These are phyloP conservation scores for Puccinellia tenuiflora DNA, from an alignment of 176 grass and related monocot species.

Conservation along the genomic window DNA sequence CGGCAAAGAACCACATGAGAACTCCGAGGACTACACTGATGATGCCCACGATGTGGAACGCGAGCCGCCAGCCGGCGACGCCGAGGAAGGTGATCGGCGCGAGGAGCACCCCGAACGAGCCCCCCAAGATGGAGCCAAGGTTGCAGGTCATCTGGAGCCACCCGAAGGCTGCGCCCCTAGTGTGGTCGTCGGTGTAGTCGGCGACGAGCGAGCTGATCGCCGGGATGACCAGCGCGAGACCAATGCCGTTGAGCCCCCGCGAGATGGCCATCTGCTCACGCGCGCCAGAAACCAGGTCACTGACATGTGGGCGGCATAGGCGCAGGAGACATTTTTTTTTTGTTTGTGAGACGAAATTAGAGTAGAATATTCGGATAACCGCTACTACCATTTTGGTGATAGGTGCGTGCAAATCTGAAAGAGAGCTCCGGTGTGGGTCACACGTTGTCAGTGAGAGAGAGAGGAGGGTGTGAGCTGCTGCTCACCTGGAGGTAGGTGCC, in stretches of 20 bases:
- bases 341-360: background rate
- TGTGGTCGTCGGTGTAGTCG: slow-evolving; percentile 69
- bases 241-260: slow-evolving; percentile 67
- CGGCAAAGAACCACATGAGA: slow-evolving; percentile 50
- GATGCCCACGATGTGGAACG: slow-evolving; percentile 52
- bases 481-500: slow-evolving; percentile 57
- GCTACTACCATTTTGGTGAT: background rate
- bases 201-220: slow-evolving; percentile 73
- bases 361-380: slow-evolving; percentile 18
- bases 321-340: too few relatives aligned
- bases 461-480: background rate
- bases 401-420: background rate
- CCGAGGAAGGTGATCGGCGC: slow-evolving; percentile 58
- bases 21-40: slow-evolving; percentile 42
- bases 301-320: background rate
- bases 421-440: background rate
- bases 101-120: slow-evolving; percentile 55
- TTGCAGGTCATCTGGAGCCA: slow-evolving; percentile 66
- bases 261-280: slow-evolving; percentile 61
- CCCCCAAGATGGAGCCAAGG: slow-evolving; percentile 55
- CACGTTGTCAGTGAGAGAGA: background rate
- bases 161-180: slow-evolving; percentile 59
- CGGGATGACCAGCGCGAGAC: slow-evolving; percentile 54
- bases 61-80: slow-evolving; percentile 64
- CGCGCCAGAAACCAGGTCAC: background rate